These are phyloP conservation scores for Pythium sukuiense DNA, from an alignment of 352 stramenopile species.

Conservation along the genomic window DNA sequence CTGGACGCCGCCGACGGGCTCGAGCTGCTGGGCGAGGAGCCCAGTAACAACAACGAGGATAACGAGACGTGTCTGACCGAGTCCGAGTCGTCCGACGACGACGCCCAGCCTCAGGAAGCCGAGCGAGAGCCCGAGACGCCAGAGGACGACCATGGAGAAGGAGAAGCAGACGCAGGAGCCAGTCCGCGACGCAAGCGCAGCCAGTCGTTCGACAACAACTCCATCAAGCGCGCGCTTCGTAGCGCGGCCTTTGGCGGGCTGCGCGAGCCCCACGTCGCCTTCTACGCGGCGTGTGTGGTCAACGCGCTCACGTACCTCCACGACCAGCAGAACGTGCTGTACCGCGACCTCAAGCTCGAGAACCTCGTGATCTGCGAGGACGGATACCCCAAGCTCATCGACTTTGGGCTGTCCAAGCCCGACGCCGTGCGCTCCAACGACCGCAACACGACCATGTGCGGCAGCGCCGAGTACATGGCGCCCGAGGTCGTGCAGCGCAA, in stretches of 20 bases:
- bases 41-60: constrained; percentile 9
- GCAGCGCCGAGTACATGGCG: constrained; percentile 80
- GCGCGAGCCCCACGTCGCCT: constrained; percentile 82
- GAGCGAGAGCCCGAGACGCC: constrained; percentile 27
- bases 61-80: constrained; percentile 16
- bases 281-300: constrained; percentile 95
- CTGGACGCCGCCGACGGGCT: constrained; percentile 15
- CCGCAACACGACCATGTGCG: constrained; percentile 56
- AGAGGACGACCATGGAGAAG: background rate
- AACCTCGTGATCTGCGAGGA: constrained; percentile 84
- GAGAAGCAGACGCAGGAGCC: too few relatives aligned
- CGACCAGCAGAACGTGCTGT: constrained; percentile 50
- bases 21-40: constrained; percentile 14
- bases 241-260: constrained; percentile 60
- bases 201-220: constrained; percentile 43
- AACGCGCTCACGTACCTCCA: constrained; percentile 89
- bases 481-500: constrained; percentile 64
- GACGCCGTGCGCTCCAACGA: constrained; percentile 33
- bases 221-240: constrained; percentile 36
- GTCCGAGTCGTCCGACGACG: constrained; percentile 17
- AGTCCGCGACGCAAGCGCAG: constrained; percentile 13
- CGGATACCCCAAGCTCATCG: constrained; percentile 85
- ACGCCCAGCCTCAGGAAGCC: background rate
- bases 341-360: constrained; percentile 88
- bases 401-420: constrained; percentile 71